Evolutionary conservation across 208 protist species (phyloP), one percentile per base, ranked within the genome.

Genomic region (Angomonas deanei): DNA sequence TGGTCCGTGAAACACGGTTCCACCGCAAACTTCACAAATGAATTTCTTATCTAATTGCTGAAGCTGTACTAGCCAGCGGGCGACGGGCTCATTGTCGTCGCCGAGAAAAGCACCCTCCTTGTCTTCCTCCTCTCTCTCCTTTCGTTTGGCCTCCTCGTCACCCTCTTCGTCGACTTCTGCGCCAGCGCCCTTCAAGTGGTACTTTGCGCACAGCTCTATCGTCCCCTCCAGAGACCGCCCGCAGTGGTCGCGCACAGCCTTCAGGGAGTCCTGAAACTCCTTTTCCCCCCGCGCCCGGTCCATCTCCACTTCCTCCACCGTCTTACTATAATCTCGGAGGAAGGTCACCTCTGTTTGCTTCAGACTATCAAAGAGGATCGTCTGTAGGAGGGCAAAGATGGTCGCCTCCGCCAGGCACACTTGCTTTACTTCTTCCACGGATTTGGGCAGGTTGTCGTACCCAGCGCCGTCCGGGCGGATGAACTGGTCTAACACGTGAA

Each of bases 41-140:
- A 82, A 95, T 1, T 70, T 70, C 65, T 93, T 95, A 38, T 91
- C 76, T 10, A 95, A 78, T 70, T 93, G 86, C 65, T 93, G 83
- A 32, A 93, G 72, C 50, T 86, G 65, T 26, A 88, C 74, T 1
- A 93, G 72, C 84, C 86, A 95, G n/a, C 76, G 78, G 4, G 89
- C 72, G 24, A 95, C 80, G 0, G 89, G 86, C 47, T 86, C 72
- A 4, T 80, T 86, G 59, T 93, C 88, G n/a, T 88, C 78, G 36
- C 82, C 86, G 3, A 95, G 27, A 13, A 93, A 47, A 61, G 86
- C 72, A 31, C 66, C 66, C 31, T 73, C 66, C 19, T 69, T 72
- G 19, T 30, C 24, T 0, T 28, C 31, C 62, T 65, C 38, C 48
- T 70, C 70, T 28, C 72, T 63, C 48, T 78, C 61, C 24, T 28